These are phyloP conservation scores for Ceratobasidium sp. DNA, from an alignment of 1,284 basidiomycete genomes.

Conservation along the genomic window DNA sequence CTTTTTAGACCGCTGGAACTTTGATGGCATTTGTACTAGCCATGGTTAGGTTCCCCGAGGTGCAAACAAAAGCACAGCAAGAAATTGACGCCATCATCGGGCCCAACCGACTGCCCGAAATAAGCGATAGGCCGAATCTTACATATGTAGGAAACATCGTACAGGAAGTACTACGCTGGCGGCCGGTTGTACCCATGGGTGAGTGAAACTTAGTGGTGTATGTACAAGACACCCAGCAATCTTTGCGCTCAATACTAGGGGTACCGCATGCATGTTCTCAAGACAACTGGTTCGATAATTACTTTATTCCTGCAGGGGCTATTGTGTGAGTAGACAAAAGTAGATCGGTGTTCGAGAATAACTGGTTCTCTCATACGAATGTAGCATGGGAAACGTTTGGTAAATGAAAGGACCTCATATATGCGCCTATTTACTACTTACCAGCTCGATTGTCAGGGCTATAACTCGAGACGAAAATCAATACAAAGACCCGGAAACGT, in stretches of 20 bases:
- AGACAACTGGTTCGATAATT: slow-evolving; percentile 43
- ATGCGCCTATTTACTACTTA: background rate
- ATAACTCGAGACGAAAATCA: slow-evolving; percentile 48
- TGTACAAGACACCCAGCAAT: background rate
- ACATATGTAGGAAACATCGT: slow-evolving; percentile 53
- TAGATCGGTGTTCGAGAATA: slow-evolving; percentile 17
- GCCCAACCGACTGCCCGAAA: slow-evolving; percentile 52
- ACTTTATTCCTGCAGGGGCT: slow-evolving; percentile 49
- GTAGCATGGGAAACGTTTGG: slow-evolving; percentile 17
- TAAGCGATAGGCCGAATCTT: slow-evolving; percentile 51
- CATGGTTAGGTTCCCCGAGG: slow-evolving; percentile 53
- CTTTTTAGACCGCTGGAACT: slow-evolving; percentile 49
- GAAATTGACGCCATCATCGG: slow-evolving; percentile 54
- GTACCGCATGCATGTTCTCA: slow-evolving; percentile 7
- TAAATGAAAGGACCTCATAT: background rate
- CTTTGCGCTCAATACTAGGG: background rate
- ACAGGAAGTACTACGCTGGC: slow-evolving; percentile 48
- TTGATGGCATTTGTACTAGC: slow-evolving; percentile 49
- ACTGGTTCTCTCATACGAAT: background rate
- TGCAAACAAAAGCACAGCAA: slow-evolving; percentile 50
- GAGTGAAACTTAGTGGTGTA: slow-evolving; percentile 43
- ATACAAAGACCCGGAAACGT: slow-evolving; percentile 50
- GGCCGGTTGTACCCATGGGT: slow-evolving; percentile 48
- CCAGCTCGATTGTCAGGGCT: slow-evolving; percentile 42
- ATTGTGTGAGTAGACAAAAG: slow-evolving; percentile 47